phyloP scores from a whole-genome alignment of 305 asterid species.

The Plantago coronopus region DNA sequence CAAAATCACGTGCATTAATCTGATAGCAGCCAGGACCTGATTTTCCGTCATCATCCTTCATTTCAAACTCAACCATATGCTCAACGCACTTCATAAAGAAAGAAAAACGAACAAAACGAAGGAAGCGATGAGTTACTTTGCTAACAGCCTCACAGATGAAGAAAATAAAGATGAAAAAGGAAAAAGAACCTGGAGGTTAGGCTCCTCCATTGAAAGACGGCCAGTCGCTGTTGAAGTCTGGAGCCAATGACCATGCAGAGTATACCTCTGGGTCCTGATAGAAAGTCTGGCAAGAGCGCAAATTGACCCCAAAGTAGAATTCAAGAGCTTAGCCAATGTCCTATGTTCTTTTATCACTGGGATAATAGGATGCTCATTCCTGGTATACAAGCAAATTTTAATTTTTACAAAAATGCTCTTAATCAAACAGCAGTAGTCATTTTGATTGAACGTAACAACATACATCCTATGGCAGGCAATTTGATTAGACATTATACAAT shows the following conservation, averaged over 20 bases:
- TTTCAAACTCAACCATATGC: conserved; percentile 79
- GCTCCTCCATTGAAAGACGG: conserved; percentile 96
- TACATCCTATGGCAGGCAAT: conserved; percentile 4
- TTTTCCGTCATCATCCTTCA: conserved; percentile 45
- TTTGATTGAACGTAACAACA: conserved; percentile 8
- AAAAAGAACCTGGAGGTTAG: conserved; percentile 85
- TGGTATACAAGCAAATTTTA: conserved; percentile 34
- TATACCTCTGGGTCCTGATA: conserved; percentile 74
- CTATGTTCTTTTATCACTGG: conserved; percentile 92
- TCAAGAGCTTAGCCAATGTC: conserved; percentile 80
- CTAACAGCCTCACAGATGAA: conserved; percentile 2
- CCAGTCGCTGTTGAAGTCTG: conserved; percentile 99
- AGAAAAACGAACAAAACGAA: conserved; percentile 17
- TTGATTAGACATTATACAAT: conserved; percentile 3
- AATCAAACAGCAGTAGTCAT: conserved; percentile 11
- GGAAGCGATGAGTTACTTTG: conserved; percentile 15
- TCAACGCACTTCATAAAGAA: conserved; percentile 68
- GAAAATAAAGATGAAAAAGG: conserved; percentile 7
- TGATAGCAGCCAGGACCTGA: conserved; percentile 37
- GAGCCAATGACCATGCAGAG: conserved; percentile 97
- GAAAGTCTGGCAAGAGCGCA: conserved; percentile 90
- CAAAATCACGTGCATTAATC: conserved; percentile 86
- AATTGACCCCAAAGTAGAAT: conserved; percentile 85
- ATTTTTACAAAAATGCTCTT: conserved; percentile 22
- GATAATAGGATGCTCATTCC: conserved; percentile 88